These are phyloP conservation scores for Aspergillus texensis DNA, from an alignment of 2,329 filamentous ascomycete genomes.

Conservation along the genomic window DNA sequence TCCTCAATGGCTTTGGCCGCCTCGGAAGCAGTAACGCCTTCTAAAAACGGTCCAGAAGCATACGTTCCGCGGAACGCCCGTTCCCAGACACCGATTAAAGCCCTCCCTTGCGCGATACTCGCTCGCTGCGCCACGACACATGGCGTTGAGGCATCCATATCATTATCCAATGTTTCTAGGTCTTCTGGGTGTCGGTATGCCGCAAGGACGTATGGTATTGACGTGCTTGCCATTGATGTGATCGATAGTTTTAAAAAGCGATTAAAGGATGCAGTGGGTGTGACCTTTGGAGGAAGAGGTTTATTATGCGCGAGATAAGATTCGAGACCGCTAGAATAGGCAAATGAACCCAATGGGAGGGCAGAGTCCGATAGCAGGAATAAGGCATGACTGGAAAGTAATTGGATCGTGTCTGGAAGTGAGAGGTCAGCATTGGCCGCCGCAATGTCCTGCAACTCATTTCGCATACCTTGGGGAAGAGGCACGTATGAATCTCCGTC, in stretches of 20 bases:
- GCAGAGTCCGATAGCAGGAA: slow-evolving; percentile 66
- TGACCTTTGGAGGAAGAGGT: slow-evolving; percentile 33
- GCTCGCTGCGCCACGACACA: slow-evolving; percentile 65
- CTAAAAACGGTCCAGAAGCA: slow-evolving; percentile 15
- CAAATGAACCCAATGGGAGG: slow-evolving; percentile 66
- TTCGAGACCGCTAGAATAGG: slow-evolving; percentile 66
- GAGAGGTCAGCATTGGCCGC: not conserved
- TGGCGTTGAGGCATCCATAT: slow-evolving; percentile 64
- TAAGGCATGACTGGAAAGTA: slow-evolving; percentile 53
- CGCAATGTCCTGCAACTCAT: not conserved
- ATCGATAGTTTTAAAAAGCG: slow-evolving; percentile 61
- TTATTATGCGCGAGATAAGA: slow-evolving; percentile 64
- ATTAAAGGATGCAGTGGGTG: slow-evolving; percentile 50
- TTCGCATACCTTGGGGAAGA: slow-evolving; percentile 14
- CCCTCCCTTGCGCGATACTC: slow-evolving; percentile 62
- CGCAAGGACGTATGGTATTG: slow-evolving; percentile 62
- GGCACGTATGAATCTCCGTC: slow-evolving; percentile 10
- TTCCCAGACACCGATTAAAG: slow-evolving; percentile 63
- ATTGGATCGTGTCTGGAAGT: slow-evolving; percentile 9
- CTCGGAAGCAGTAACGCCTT: slow-evolving; percentile 23
- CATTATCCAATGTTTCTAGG: slow-evolving; percentile 60
- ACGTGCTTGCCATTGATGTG: slow-evolving; percentile 59
- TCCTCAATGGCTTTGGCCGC: slow-evolving; percentile 34
- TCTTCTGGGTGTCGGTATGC: slow-evolving; percentile 54
- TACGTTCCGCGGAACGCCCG: slow-evolving; percentile 50